Conservation (phyloP, 495 filamentous ascomycete species). For the Letharia columbiana region DNA sequence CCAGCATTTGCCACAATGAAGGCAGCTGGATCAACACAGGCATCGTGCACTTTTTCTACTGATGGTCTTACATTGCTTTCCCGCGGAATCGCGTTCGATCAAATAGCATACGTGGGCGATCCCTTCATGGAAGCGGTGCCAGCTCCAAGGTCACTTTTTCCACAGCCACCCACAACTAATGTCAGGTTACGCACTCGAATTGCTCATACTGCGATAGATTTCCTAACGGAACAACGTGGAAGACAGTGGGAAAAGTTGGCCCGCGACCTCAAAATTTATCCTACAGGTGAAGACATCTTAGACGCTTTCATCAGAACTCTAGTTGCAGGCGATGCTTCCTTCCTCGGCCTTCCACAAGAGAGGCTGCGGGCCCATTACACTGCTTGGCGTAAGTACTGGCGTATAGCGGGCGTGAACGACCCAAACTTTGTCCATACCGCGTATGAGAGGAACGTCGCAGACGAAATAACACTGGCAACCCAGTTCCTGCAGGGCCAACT, state of each 20-base stretch:
- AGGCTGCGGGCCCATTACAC: too few species aligned
- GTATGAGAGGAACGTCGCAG: too few species aligned
- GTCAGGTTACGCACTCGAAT: too few species aligned
- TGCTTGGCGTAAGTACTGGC: too few species aligned
- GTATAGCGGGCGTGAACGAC: too few species aligned
- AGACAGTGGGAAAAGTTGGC: not conserved
- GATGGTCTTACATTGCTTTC: not conserved
- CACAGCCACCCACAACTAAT: too few species aligned
- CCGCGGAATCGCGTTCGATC: not conserved
- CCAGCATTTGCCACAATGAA: slow-evolving; percentile 1
- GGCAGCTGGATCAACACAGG: not conserved
- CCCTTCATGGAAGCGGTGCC: not conserved
- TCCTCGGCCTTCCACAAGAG: too few species aligned
- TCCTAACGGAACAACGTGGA: not conserved
- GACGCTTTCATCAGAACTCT: not conserved
- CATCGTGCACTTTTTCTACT: not conserved
- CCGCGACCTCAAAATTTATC: not conserved
- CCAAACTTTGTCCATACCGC: too few species aligned
- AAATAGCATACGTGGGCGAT: not conserved
- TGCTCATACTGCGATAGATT: too few species aligned
- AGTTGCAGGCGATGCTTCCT: not conserved
- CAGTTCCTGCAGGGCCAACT: too few species aligned
- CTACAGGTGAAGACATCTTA: not conserved
- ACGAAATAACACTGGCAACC: too few species aligned
- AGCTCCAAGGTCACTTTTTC: not conserved